Base-by-base conservation (phyloP, 768 basidiomycete genomes). In the Solioccasus polychromus region DNA sequence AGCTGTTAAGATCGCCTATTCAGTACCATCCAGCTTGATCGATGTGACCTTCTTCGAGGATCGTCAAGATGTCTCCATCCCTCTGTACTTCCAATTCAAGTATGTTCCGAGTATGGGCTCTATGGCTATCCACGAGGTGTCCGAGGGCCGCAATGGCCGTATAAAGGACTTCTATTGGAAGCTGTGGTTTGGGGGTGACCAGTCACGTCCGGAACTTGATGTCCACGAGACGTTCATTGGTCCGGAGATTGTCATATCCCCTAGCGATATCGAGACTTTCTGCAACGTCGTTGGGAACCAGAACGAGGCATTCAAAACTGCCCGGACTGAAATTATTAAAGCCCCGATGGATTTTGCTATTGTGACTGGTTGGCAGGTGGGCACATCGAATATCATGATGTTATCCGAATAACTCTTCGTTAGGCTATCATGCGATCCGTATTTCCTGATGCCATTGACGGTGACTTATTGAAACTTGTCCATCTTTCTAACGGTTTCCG, bases 281-380 rank as follows among this genome's bases (percentile, higher is more conserved):
- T 95, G 92, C 58, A 78, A 83, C 19, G 86, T 99, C 39, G 82
- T 98, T 45, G 95, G 94, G 25, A 98, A 97, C 68, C 85, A 94
- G 59, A 85, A 82, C 24, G 95, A 92, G 62, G 78, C 79, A 2
- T 99, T 95, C 78, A 92, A 94, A 77, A 73, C 77, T 11, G 80
- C 75, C 3, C 78, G 92, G 45, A 83, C 75, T 38, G 73, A 75
- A 19, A 66, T 58, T 35, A 80, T 92, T 35, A 80, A 88, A 59
- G 92, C 95, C 2, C 96, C 96, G 0, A 95, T 99, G 91, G 95
- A 98, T 70, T 98, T 96, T 58, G 92, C 94, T 20, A 99, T 99
- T 60, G 95, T 98, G 40, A 85, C 93, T 31, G 94, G 95, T 36
- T 99, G 96, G 96, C 84, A 95, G 85, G 93, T 92, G 63, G 49